These are phyloP conservation scores for Wallacemonas sp. DNA, from an alignment of 208 protist genomes.

Conservation along the genomic window DNA sequence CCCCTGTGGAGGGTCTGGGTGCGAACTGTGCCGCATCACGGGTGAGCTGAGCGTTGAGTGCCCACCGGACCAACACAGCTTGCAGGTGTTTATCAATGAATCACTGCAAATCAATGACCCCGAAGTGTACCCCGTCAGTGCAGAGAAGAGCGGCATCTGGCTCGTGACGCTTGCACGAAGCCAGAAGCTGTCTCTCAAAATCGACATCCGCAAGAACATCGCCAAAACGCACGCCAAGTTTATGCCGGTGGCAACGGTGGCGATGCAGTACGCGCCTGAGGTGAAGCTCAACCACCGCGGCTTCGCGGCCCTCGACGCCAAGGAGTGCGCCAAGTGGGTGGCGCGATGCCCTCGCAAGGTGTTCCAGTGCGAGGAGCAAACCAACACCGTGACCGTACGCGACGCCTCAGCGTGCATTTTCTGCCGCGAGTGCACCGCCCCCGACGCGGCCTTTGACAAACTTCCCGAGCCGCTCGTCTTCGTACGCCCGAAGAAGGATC, in stretches of 20 bases:
- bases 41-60: conserved; percentile 83
- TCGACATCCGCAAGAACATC: conserved; percentile 94
- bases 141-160: conserved; percentile 83
- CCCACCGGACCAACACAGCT: conserved; percentile 64
- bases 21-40: conserved; percentile 84
- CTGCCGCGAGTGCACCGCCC: conserved; percentile 91
- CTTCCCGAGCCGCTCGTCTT: conserved; percentile 85
- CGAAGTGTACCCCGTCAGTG: conserved; percentile 78
- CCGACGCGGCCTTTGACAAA: conserved; percentile 71
- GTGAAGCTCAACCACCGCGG: conserved; percentile 90
- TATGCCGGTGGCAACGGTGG: conserved; percentile 92
- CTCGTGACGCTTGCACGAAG: conserved; percentile 83
- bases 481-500: conserved; percentile 71
- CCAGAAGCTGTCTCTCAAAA: conserved; percentile 77
- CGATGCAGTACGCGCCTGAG: conserved; percentile 93
- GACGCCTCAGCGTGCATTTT: conserved; percentile 88
- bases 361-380: conserved; percentile 70
- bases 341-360: conserved; percentile 89
- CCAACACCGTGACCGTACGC: conserved; percentile 61
- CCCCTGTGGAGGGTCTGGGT: conserved; percentile 74
- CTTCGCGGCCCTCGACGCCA: conserved; percentile 63
- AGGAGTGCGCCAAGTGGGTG: conserved; percentile 80
- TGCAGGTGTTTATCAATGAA: conserved; percentile 81
- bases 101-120: conserved; percentile 74
- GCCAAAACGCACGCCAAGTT: conserved; percentile 99